Base-by-base conservation (phyloP, 305 asterid genomes). In the Caryopteris hybrid region DNA sequence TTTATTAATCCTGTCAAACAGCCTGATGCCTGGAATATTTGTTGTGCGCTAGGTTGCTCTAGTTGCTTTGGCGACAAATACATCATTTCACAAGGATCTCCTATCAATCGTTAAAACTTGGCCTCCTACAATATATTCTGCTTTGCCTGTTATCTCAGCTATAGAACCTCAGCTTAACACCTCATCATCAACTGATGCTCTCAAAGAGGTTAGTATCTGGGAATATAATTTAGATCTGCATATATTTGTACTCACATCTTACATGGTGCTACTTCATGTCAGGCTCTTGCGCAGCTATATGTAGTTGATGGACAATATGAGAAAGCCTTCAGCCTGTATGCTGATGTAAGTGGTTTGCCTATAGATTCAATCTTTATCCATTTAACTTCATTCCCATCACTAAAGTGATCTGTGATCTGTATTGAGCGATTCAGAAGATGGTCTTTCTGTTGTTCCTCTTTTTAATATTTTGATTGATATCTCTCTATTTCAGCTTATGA, bases 281-380 rank as follows among this genome's bases (percentile, higher is more conserved):
- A 92, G 99, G 96, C 95, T 36, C 81, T 94, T 79, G 96, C 99
- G 36, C 95, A 94, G 86, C 80, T 94, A 43, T 91, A 94, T 68
- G 86, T 86, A 36, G 84, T 85, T 78, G 90, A 91, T 50, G 94
- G 96, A 57, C 95, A 91, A 61, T 81, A 88, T 71, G 99, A 91
- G 83, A 91, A 88, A 80, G 99, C 97, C 43, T 91, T 89, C 83
- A 76, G 83, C 73, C 77, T 87, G 63, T 89, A 89, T 86, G 99
- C 99, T 70, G 99, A 94, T 84, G 99, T 94, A 80, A 85, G 96
- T 87, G 61, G 47, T 29, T 64, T 18, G 22, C 66, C 27, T 41
- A n/a, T 39, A 9, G 27, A 20, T 59, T 57, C 34, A 34, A 29
- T 68, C 47, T 18, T 57, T 34, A 31, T 25, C 48, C 45, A 10